Conservation (phyloP, 305 asterid genomes). For the Ruellia speciosa region DNA sequence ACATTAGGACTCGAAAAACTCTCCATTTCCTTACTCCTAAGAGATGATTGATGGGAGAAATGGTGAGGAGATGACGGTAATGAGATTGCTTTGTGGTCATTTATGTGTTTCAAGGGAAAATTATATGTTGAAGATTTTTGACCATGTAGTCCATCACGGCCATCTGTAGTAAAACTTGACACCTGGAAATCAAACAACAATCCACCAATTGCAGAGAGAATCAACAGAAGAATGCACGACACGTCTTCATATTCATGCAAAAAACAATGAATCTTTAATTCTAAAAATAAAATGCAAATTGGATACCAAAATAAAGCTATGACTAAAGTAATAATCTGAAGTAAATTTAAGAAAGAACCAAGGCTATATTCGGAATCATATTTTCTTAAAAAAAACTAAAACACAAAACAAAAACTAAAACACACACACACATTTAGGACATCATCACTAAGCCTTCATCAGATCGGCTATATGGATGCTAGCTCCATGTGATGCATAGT, state of each 20-base stretch:
- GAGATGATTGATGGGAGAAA: constrained; percentile 39
- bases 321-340: too few species aligned
- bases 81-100: constrained; percentile 59
- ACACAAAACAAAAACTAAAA: too few species aligned
- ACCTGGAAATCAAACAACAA: constrained; percentile 39
- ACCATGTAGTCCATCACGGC: constrained; percentile 38
- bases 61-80: constrained; percentile 76
- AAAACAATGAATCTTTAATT: constrained; percentile 16
- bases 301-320: too few species aligned
- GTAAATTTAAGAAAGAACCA: too few species aligned
- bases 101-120: constrained; percentile 41
- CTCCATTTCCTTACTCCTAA: constrained; percentile 36
- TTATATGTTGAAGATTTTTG: constrained; percentile 40
- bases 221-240: constrained; percentile 20
- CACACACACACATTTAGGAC: too few species aligned
- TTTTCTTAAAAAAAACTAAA: too few species aligned
- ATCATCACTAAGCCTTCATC: too few species aligned
- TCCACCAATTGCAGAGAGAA: constrained; percentile 15
- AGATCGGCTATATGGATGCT: too few species aligned
- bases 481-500: too few species aligned
- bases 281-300: too few species aligned
- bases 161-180: constrained; percentile 51
- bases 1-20: constrained; percentile 40
- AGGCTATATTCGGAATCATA: too few species aligned
- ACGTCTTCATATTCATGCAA: constrained; percentile 27